Percentiles rank a stretch among this genome's conserved stretches.
Conservation (phyloP, 768 basidiomycete species). For the Pleurotus eryngii region DNA sequence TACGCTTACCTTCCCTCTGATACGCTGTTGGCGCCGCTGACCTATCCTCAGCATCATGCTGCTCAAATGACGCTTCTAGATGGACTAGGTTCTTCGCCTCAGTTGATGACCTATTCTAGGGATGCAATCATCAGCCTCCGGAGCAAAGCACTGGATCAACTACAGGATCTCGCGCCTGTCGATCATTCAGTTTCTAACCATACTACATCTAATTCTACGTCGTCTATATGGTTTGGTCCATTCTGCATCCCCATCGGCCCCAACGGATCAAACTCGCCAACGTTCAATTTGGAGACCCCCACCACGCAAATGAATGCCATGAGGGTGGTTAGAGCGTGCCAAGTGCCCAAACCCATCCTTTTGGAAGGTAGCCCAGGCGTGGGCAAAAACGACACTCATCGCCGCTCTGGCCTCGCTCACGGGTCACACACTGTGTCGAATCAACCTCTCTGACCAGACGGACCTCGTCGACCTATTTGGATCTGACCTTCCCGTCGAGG, state of each 20-base stretch:
- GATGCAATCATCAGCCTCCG: constrained; percentile 61
- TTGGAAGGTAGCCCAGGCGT: constrained; percentile 98
- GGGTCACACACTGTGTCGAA: constrained; percentile 80
- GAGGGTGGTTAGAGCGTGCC: constrained; percentile 86
- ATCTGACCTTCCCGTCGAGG: constrained; percentile 92
- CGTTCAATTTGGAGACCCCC: constrained; percentile 83
- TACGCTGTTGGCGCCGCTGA: constrained; percentile 10
- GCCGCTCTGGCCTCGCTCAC: constrained; percentile 79
- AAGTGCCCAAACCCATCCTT: constrained; percentile 86
- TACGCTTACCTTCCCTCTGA: constrained; percentile 30
- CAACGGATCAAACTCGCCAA: constrained; percentile 24
- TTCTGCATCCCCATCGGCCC: constrained; percentile 71
- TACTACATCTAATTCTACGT: constrained; percentile 29
- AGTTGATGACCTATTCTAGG: constrained; percentile 60
- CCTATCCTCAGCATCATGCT: constrained; percentile 71
- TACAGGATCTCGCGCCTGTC: constrained; percentile 57
- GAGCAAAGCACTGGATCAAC: constrained; percentile 47
- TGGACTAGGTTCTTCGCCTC: constrained; percentile 78
- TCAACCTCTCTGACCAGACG: constrained; percentile 98
- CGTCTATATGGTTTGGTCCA: constrained; percentile 59
- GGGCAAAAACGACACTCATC: constrained; percentile 94
- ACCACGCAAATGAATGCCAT: constrained; percentile 86
- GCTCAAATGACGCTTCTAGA: constrained; percentile 92
- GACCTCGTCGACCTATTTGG: constrained; percentile 96
- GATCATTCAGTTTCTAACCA: constrained; percentile 15